These are phyloP conservation scores for Orbilia brochopaga DNA, from an alignment of 2,329 filamentous ascomycete genomes.

Conservation along the genomic window DNA sequence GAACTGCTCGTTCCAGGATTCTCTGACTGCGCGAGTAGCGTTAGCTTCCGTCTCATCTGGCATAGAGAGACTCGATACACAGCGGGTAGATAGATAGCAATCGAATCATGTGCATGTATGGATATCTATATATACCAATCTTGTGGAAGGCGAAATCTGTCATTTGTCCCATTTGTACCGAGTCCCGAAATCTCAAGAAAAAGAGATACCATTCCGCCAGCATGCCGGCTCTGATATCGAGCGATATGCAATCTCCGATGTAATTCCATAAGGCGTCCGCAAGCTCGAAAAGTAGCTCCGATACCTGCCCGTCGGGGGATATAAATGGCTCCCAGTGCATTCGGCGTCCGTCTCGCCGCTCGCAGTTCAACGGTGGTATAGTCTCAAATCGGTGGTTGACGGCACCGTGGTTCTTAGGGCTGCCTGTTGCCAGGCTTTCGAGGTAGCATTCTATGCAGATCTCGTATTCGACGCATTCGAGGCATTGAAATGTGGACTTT, in stretches of 20 bases:
- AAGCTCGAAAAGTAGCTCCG: slow-evolving; percentile 12
- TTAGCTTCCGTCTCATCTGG: no score
- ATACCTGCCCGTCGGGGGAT: slow-evolving; percentile 10
- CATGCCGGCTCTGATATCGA: neutral
- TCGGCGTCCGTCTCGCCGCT: neutral
- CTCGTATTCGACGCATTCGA: neutral
- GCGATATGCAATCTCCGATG: slow-evolving; percentile 3
- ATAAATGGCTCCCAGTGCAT: slow-evolving; percentile 32
- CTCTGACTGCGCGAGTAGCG: no score
- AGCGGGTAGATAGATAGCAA: no score
- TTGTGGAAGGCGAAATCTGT: no score
- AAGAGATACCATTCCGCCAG: no score
- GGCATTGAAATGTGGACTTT: slow-evolving; percentile 3
- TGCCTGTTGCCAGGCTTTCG: neutral
- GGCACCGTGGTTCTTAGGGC: neutral
- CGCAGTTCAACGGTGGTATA: slow-evolving; percentile 18
- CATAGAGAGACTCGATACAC: no score
- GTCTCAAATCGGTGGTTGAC: slow-evolving; percentile 19
- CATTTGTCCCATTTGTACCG: no score
- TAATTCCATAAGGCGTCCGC: slow-evolving; percentile 6
- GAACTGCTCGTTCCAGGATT: no score
- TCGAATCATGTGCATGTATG: no score
- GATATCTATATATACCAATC: no score
- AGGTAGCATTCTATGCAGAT: slow-evolving; percentile 4
- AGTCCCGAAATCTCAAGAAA: no score